Evolutionary conservation across 768 basidiomycete species (phyloP), one percentile per base, ranked within the genome.

Genomic region (Mycena albidolilacea): DNA sequence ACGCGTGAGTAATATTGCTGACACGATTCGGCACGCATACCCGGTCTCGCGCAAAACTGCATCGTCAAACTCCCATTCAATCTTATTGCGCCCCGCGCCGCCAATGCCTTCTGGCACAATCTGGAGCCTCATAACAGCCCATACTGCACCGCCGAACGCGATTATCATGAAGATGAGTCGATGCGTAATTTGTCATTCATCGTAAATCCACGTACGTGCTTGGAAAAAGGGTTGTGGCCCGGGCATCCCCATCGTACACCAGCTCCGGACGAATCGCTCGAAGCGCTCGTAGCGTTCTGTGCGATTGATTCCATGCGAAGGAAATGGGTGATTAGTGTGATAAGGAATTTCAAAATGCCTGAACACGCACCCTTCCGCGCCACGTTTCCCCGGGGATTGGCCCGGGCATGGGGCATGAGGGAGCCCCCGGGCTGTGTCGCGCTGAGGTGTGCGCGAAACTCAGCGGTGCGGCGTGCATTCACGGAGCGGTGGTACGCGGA

Each of bases 1-100:
- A 65, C 72, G 71, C 7, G 71, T 79, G 46, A 75, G 76, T 71
- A 75, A 69, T 72, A 30, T 78, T 37, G 73, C 73, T 73, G 37
- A 74, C 70, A 66, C 46, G 73, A 58, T 43, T 38, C 23, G 57
- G 72, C 71, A 41, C 66, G 57, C 96, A 86, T 87, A 96, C 96
- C 94, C 96, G 75, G 95, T 90, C 83, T 97, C 96, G 79, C 96
- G 93, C 84, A 97, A 95, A 17, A 97, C 95, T 21, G 95, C 95
- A 85, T 97, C 96, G 81, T 97, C 96, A 23, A 97, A 85, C 84
- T 96, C 95, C 96, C 96, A 97, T 77, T 93, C 89, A 66, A 97
- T 91, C 77, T 89, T 86, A 77, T 85, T 86, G 41, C 82, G 81
- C 58, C 95, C 96, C 43, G 94, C 93, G 66, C 96, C 96, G 58